A percentile compares a stretch with the other conserved stretches of the same genome.
These are phyloP conservation scores for Seiridium cupressi DNA, from an alignment of 2,329 filamentous ascomycete genomes.

Conservation along the genomic window DNA sequence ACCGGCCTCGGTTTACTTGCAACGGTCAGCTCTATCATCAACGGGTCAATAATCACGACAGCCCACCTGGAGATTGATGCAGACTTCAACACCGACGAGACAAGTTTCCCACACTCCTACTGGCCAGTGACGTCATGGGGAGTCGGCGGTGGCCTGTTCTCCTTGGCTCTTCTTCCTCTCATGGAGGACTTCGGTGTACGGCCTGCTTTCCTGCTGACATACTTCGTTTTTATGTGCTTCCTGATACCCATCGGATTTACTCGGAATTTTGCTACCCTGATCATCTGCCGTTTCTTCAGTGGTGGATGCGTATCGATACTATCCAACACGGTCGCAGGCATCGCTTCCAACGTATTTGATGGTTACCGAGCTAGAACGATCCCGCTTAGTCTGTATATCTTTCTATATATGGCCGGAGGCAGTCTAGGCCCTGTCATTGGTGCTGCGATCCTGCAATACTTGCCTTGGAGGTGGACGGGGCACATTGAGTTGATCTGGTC, in stretches of 20 bases:
- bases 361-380: conserved; percentile 21
- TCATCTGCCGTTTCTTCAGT: conserved; percentile 23
- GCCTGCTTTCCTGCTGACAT: conserved; percentile 19
- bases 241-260: conserved; percentile 1
- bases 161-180: conserved; percentile 36
- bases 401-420: conserved; percentile 16
- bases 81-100: conserved; percentile 35
- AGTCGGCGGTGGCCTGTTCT: conserved; percentile 37
- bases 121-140: conserved; percentile 36
- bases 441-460: conserved; percentile 21
- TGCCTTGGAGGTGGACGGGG: conserved; percentile 33
- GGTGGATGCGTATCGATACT: conserved; percentile 25
- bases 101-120: conserved; percentile 35
- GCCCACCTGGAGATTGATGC: conserved; percentile 33
- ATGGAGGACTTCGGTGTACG: conserved; percentile 35
- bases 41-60: conserved; percentile 35
- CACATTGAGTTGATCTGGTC: conserved; percentile 39
- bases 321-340: conserved; percentile 20
- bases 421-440: conserved; percentile 30
- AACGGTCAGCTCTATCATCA: conserved; percentile 30
- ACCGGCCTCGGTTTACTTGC: conserved; percentile 24
- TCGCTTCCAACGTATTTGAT: conserved; percentile 25
- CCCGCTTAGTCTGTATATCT: conserved; percentile 19
- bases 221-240: conserved; percentile 17
- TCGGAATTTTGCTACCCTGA: background rate